Conservation (phyloP, 345 rosid genomes). For the Brassica napus region Da-Ae NC_063444.1:21882501-21883000, state of each 20-base stretch:
- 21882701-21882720: background rate
- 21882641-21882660: background rate
- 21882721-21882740: background rate
- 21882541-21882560: background rate
- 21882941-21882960: constrained; percentile 8
- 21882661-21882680: background rate
- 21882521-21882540: background rate
- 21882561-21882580: background rate
- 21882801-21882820: background rate
- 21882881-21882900: background rate
- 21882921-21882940: background rate
- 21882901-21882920: constrained; percentile 14
- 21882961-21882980: constrained; percentile 15
- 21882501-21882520: background rate
- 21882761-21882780: background rate
- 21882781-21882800: background rate
- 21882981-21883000: constrained; percentile 7
- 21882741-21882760: background rate
- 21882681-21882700: background rate
- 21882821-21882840: background rate
- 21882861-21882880: background rate
- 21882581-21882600: background rate
- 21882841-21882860: background rate
- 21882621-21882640: background rate
- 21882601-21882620: background rate